Evolutionary conservation across 495 filamentous ascomycete species (phyloP).

Genomic region (Penicillium samsonianum): DNA sequence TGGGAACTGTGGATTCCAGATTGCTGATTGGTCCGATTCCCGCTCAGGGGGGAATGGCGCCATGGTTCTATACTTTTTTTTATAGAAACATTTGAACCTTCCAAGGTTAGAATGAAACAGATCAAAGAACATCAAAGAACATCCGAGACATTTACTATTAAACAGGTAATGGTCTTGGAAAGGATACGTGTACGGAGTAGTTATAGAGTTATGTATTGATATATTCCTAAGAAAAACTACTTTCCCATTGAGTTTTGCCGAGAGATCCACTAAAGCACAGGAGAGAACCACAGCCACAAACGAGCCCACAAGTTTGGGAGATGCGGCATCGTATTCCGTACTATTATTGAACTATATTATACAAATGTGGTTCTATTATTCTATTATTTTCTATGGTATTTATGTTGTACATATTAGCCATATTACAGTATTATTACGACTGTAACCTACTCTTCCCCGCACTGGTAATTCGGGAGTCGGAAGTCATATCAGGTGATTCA

Average conservation of each 20-base stretch:
- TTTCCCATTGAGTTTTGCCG: slow-evolving; percentile 1
- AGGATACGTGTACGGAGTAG: no score
- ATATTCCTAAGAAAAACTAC: background rate
- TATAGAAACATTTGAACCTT: background rate
- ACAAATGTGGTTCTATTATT: no score
- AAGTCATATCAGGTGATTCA: slow-evolving; percentile 5
- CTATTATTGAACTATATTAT: background rate
- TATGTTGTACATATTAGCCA: no score
- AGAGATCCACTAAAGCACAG: slow-evolving; percentile 6
- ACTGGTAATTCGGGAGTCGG: background rate
- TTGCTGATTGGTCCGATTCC: slow-evolving; percentile 22
- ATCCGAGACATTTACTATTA: background rate
- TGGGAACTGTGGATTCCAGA: slow-evolving; percentile 16
- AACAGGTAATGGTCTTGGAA: background rate
- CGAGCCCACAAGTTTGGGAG: slow-evolving; percentile 1
- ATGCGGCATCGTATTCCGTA: background rate
- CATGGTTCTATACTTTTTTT: slow-evolving; percentile 2
- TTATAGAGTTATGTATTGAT: no score
- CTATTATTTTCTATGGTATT: no score
- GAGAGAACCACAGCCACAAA: slow-evolving; percentile 11
- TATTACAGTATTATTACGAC: background rate
- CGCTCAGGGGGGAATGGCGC: slow-evolving; percentile 19
- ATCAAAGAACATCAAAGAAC: no score
- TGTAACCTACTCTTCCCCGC: background rate
- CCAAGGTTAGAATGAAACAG: no score